Evolutionary conservation across 164 flowering plant species (phyloP).

Genomic region (Umbellularia californica): DNA sequence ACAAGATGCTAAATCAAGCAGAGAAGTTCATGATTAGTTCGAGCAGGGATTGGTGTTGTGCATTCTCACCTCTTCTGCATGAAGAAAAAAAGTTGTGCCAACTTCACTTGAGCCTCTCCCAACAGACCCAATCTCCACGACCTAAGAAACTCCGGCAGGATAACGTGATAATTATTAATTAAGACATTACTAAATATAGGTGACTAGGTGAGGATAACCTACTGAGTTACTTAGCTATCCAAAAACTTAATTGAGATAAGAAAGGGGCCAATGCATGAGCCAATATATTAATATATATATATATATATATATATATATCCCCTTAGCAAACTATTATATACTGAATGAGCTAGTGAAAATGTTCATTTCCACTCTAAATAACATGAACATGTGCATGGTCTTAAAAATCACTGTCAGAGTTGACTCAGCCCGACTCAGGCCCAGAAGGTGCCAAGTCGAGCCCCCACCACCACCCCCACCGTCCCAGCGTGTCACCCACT

Average conservation of each 20-base stretch:
- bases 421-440: too few relatives aligned
- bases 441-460: too few relatives aligned
- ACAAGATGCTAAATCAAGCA: neutral
- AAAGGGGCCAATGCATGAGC: neutral
- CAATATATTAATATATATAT: too few relatives aligned
- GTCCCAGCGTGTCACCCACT: too few relatives aligned
- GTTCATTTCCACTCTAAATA: neutral
- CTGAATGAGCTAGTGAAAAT: neutral
- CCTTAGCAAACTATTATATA: neutral
- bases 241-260: too few relatives aligned
- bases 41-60: neutral
- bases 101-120: slow-evolving; percentile 59
- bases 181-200: neutral
- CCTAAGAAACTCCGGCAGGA: slow-evolving; percentile 29
- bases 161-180: neutral
- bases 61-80: slow-evolving; percentile 50
- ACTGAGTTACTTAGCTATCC: neutral
- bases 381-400: too few relatives aligned
- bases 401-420: too few relatives aligned
- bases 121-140: slow-evolving; percentile 89
- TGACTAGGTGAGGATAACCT: neutral
- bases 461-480: too few relatives aligned
- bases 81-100: slow-evolving; percentile 57
- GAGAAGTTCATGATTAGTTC: neutral
- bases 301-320: too few relatives aligned